These are phyloP conservation scores for Hyaloscypha bicolor DNA, from an alignment of 495 filamentous ascomycete species.

Conservation along the genomic window DNA sequence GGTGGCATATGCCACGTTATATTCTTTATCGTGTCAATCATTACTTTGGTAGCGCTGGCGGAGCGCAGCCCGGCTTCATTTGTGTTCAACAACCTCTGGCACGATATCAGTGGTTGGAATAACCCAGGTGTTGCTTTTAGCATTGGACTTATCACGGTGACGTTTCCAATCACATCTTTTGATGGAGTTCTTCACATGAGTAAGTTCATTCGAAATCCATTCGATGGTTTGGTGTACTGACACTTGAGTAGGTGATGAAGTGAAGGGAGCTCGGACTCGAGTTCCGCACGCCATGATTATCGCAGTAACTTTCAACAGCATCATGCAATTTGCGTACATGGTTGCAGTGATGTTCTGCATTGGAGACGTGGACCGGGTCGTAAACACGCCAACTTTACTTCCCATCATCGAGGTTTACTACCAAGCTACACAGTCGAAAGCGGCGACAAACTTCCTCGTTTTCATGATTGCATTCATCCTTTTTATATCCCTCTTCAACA, in stretches of 20 bases:
- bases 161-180: no score
- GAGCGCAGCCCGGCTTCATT: no score
- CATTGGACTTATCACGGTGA: no score
- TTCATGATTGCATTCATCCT: constrained; percentile 41
- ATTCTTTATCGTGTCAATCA: no score
- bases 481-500: constrained; percentile 44
- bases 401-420: constrained; percentile 56
- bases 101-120: no score
- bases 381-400: constrained; percentile 44
- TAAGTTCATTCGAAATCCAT: no score
- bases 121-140: no score
- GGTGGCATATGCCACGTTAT: no score
- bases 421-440: constrained; percentile 42
- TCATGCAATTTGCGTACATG: constrained; percentile 41
- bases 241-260: background rate
- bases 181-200: no score
- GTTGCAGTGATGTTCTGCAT: constrained; percentile 45
- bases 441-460: constrained; percentile 45
- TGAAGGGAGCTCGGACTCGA: constrained; percentile 8
- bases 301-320: constrained; percentile 40
- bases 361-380: constrained; percentile 38
- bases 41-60: no score
- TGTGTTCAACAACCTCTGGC: no score
- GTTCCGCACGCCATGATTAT: background rate
- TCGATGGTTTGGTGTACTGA: no score